Evolutionary conservation across 306 rosid species (phyloP).

Genomic region (Lupinus albus): DNA sequence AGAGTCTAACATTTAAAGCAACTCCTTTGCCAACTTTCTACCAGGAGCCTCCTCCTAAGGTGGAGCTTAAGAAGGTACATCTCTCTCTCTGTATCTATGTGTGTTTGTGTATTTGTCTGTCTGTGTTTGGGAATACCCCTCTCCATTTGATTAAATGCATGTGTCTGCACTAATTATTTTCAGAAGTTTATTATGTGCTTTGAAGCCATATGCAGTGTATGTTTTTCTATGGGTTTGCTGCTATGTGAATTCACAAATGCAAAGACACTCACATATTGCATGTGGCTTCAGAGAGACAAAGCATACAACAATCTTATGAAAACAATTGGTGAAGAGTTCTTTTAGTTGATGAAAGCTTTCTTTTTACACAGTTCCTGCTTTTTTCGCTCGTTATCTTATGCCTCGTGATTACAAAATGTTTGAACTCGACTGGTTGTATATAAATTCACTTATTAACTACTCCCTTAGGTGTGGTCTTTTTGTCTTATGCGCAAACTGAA

Average conservation of each 20-base stretch:
- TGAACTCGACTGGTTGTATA: too few species aligned
- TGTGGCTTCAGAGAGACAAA: conserved; percentile 13
- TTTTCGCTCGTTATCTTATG: too few species aligned
- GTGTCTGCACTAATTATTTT: too few species aligned
- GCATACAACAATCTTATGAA: conserved; percentile 1
- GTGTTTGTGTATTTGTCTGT: too few species aligned
- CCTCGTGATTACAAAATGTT: too few species aligned
- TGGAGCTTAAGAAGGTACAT: conserved; percentile 66
- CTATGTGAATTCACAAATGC: conserved; percentile 3
- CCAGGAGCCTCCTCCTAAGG: conserved; percentile 78
- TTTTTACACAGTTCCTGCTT: not conserved
- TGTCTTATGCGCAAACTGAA: too few species aligned
- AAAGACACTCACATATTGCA: not conserved
- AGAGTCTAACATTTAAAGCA: conserved; percentile 70
- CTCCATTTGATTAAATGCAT: too few species aligned
- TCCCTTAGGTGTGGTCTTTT: too few species aligned
- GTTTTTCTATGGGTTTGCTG: not conserved
- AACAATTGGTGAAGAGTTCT: conserved; percentile 12
- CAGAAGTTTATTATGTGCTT: not conserved
- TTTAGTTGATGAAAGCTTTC: conserved; percentile 31
- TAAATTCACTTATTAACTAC: too few species aligned
- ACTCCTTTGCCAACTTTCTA: conserved; percentile 79
- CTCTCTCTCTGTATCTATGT: conserved; percentile 16
- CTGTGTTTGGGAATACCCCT: too few species aligned
- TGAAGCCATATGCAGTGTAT: conserved; percentile 9